Conservation (phyloP, 2,329 filamentous ascomycete genomes). For the Blumeria graminis region DNA sequence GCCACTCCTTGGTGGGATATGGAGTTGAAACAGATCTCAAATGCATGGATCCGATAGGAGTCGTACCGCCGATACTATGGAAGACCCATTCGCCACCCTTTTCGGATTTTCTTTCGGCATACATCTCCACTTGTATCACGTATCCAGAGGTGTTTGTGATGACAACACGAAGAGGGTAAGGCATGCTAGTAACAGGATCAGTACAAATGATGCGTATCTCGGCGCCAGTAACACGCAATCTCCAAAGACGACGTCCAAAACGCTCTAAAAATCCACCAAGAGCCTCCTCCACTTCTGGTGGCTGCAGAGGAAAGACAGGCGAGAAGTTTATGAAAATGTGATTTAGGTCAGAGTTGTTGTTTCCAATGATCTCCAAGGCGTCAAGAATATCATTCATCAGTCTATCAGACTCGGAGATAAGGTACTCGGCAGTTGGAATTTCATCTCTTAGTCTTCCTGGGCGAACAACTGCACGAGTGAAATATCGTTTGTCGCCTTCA, state of each 20-base stretch:
- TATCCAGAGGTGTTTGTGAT: constrained; percentile 98
- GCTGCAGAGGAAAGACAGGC: constrained; percentile 78
- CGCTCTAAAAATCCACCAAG: constrained; percentile 89
- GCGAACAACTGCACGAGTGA: constrained; percentile 84
- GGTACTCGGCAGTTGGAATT: constrained; percentile 94
- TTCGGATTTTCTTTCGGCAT: constrained; percentile 92
- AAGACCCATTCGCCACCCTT: constrained; percentile 89
- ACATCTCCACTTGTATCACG: constrained; percentile 92
- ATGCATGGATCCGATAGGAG: constrained; percentile 89
- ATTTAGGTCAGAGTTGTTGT: constrained; percentile 98
- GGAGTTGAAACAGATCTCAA: constrained; percentile 73
- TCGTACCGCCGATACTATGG: constrained; percentile 88
- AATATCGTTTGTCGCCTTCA: constrained; percentile 95
- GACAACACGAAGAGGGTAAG: constrained; percentile 81
- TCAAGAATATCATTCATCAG: constrained; percentile 96
- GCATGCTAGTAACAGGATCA: constrained; percentile 57
- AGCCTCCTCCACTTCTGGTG: constrained; percentile 74
- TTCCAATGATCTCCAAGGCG: constrained; percentile 91
- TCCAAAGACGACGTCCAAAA: constrained; percentile 85
- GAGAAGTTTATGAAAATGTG: constrained; percentile 99
- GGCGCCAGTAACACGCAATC: constrained; percentile 84
- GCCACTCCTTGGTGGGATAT: constrained; percentile 93
- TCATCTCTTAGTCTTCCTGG: constrained; percentile 87
- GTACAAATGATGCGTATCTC: constrained; percentile 98
- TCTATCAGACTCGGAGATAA: constrained; percentile 89